phyloP scores from a whole-genome alignment of 257 asterid genomes.

The Solanum pennellii region DNA sequence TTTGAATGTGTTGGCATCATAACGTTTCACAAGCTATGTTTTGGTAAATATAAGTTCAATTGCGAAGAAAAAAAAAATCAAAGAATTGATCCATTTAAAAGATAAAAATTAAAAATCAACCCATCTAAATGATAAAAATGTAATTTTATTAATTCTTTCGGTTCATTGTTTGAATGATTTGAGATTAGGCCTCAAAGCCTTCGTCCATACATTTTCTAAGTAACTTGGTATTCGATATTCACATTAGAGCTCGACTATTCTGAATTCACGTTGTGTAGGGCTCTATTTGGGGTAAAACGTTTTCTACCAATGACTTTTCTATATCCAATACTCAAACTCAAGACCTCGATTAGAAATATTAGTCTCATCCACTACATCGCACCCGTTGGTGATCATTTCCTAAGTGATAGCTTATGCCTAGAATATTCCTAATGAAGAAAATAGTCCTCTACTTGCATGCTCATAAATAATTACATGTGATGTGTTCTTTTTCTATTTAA shows the following conservation, averaged over 20 bases:
- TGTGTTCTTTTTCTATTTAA: too few relatives aligned
- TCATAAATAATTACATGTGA: not conserved
- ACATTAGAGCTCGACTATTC: too few relatives aligned
- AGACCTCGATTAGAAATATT: too few relatives aligned
- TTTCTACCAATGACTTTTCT: too few relatives aligned
- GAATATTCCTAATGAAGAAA: not conserved
- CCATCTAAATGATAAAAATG: not conserved
- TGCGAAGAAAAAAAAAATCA: not conserved
- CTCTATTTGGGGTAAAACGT: too few relatives aligned
- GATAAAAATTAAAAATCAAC: not conserved
- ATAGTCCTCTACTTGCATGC: not conserved
- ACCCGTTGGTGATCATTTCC: not conserved
- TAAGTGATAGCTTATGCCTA: not conserved
- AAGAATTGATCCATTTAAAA: not conserved
- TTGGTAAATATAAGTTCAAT: not conserved
- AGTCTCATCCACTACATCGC: too few relatives aligned
- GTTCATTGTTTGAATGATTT: not conserved
- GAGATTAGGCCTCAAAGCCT: not conserved
- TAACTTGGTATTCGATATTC: rapidly evolving
- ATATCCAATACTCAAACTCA: not conserved
- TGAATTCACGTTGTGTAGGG: not conserved
- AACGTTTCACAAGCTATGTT: not conserved
- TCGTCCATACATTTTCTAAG: not conserved
- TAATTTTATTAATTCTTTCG: not conserved
- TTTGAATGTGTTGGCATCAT: too few relatives aligned